Conservation (phyloP, 225 moss, liverwort and hornwort genomes). For the Sphagnum tenellum region DNA sequence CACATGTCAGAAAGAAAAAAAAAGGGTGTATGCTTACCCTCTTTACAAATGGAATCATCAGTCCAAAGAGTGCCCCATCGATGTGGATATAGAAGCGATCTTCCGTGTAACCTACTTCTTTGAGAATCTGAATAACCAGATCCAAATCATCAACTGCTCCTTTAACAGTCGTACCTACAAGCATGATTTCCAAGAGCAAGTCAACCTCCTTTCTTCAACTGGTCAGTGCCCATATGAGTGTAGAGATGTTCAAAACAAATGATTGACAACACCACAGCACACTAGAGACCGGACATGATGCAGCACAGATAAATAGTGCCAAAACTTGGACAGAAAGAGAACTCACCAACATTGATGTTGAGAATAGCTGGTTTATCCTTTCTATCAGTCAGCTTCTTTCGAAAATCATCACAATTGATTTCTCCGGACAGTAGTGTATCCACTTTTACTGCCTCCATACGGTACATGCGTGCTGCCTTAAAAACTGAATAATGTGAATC, state of each 20-base stretch:
- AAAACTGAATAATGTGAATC: constrained; percentile 97
- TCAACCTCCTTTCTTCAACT: no score
- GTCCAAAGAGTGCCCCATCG: constrained; percentile 44
- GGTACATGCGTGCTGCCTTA: constrained; percentile 95
- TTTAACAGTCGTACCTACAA: constrained; percentile 40
- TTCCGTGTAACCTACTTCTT: constrained; percentile 22
- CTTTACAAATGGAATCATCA: constrained; percentile 47
- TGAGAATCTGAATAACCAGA: constrained; percentile 25
- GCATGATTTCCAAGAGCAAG: no score
- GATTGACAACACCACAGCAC: no score
- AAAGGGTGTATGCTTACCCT: constrained; percentile 9
- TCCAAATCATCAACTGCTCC: constrained; percentile 52
- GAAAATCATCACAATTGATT: constrained; percentile 76
- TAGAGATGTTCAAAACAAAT: no score
- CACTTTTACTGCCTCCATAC: constrained; percentile 89
- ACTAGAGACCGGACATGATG: no score
- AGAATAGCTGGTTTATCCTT: constrained; percentile 79
- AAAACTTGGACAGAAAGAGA: no score
- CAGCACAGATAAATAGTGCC: no score
- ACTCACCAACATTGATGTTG: constrained; percentile 86
- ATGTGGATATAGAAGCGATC: constrained; percentile 45
- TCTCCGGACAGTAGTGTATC: constrained; percentile 83
- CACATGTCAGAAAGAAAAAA: neutral
- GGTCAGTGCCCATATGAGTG: no score
- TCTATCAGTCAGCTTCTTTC: constrained; percentile 46